Conservation (phyloP, 352 stramenopile genomes). For the Pythium rishiriense region DNA sequence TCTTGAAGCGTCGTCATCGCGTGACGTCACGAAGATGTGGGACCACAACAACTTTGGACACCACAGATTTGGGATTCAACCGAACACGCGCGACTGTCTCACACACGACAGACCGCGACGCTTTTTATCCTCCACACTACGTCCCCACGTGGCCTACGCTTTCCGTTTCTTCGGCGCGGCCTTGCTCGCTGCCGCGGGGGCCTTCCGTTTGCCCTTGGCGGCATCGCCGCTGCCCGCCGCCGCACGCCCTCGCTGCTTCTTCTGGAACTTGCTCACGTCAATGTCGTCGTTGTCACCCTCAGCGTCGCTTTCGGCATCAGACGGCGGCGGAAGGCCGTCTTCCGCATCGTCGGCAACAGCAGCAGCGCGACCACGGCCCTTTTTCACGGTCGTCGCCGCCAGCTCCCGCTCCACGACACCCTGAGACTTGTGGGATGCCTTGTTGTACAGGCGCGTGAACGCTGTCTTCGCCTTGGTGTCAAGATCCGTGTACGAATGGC, state of each 20-base stretch:
- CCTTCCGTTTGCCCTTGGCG: constrained; percentile 54
- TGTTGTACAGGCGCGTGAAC: constrained; percentile 94
- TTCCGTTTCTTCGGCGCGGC: constrained; percentile 56
- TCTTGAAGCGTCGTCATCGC: constrained; percentile 19
- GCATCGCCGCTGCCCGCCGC: constrained; percentile 9
- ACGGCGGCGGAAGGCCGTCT: constrained; percentile 48
- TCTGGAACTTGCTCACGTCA: constrained; percentile 84
- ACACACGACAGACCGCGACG: not conserved
- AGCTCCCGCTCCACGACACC: constrained; percentile 89
- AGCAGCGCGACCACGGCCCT: constrained; percentile 52
- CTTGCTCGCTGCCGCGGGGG: constrained; percentile 33
- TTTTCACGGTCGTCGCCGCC: constrained; percentile 70
- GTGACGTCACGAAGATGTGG: constrained; percentile 14
- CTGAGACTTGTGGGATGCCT: constrained; percentile 92
- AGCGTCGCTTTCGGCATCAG: constrained; percentile 71
- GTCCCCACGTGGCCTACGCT: constrained; percentile 14
- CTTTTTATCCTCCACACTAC: not conserved
- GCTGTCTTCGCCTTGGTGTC: constrained; percentile 90
- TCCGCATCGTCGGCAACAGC: constrained; percentile 40
- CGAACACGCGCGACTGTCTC: not conserved
- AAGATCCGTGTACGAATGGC: constrained; percentile 74
- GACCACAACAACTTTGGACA: not conserved
- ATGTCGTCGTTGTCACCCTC: constrained; percentile 57
- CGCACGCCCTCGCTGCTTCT: constrained; percentile 53
- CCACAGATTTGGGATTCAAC: constrained; percentile 3